Evolutionary conservation across 352 stramenopile genomes (phyloP), one percentile per base, ranked within the genome.

Genomic region (Phytophthora nicotianae): DNA sequence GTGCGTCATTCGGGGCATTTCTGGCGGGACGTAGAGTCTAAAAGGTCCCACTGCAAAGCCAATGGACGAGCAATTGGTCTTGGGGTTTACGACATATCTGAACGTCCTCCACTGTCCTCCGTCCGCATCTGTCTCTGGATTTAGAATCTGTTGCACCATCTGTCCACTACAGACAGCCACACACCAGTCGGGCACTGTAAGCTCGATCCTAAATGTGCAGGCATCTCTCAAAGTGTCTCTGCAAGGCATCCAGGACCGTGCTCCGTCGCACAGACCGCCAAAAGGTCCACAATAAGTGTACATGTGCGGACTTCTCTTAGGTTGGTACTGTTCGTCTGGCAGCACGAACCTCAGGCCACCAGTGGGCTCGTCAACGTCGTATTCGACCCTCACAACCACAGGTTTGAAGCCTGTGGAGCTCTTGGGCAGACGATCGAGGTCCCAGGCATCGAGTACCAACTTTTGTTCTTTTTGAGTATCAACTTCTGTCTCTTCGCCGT

Each of bases 221-320:
- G 75, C 83, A 40, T 95, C 84, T 13, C 77, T 62, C 14, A 92
- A 50, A 4, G 83, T 91, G 42, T 95, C 86, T 26, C 86, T 72
- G 42, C 84, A 95, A 2, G 86, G 86, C 84, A 95, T 93, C 86
- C 86, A 95, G 20, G 83, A 90, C 35, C 86, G 81, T 23, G 86
- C 86, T 21, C 86, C 86, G 50, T 95, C 86, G 35, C 86, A 95
- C 4, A 93, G 70, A 3, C 84, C 86, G 1, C 86, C 86, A 58
- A 93, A 93, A 10, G 84, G 84, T 11, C 85, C 86, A 58, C 83
- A 89, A 62, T 91, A 90, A 56, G 86, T 91, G 75, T 95, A 95
- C 86, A 95, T 92, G 46, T 95, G 86, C 0, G 86, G 86, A 23
- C 73, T 88, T 14, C 84, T 75, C 59, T 86, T 88, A 13, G 86